phyloP scores from a whole-genome alignment of 495 filamentous ascomycete species.

The Trichoderma virens region DNA sequence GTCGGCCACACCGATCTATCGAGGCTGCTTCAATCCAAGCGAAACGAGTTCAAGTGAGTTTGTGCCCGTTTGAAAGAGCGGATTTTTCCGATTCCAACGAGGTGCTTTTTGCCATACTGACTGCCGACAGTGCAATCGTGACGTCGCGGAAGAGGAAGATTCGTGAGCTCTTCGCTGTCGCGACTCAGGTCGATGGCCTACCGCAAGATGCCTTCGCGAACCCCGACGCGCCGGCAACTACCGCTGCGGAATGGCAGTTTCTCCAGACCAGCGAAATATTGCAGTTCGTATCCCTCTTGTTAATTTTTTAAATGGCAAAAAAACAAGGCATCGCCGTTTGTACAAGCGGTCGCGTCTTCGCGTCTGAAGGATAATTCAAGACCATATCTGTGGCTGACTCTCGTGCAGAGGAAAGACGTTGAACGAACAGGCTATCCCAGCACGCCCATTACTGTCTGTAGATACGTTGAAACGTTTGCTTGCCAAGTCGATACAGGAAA shows the following conservation, averaged over 20 bases:
- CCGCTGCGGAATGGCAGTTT: constrained; percentile 52
- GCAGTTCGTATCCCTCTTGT: constrained; percentile 50
- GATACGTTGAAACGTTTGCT: constrained; percentile 26
- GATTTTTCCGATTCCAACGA: constrained; percentile 37
- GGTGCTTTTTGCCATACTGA: constrained; percentile 30
- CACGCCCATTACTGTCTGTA: constrained; percentile 25
- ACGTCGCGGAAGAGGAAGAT: constrained; percentile 76
- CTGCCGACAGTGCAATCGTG: constrained; percentile 57
- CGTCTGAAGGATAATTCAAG: constrained; percentile 6
- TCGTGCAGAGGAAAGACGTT: constrained; percentile 59
- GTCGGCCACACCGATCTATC: constrained; percentile 47
- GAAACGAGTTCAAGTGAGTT: constrained; percentile 41
- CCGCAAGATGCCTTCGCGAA: constrained; percentile 34
- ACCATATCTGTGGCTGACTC: constrained; percentile 12
- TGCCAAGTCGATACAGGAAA: constrained; percentile 15
- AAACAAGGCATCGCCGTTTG: constrained; percentile 11
- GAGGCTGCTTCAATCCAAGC: constrained; percentile 47
- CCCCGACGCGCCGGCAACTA: constrained; percentile 40
- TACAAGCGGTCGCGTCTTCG: not conserved
- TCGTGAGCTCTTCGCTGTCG: constrained; percentile 64
- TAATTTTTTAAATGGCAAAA: not conserved
- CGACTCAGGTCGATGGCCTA: constrained; percentile 39
- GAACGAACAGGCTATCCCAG: constrained; percentile 62
- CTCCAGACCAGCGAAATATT: constrained; percentile 67
- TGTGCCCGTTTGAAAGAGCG: constrained; percentile 31